Conservation (phyloP, 257 asterid genomes). For the Solanum sparsipilum region DNA sequence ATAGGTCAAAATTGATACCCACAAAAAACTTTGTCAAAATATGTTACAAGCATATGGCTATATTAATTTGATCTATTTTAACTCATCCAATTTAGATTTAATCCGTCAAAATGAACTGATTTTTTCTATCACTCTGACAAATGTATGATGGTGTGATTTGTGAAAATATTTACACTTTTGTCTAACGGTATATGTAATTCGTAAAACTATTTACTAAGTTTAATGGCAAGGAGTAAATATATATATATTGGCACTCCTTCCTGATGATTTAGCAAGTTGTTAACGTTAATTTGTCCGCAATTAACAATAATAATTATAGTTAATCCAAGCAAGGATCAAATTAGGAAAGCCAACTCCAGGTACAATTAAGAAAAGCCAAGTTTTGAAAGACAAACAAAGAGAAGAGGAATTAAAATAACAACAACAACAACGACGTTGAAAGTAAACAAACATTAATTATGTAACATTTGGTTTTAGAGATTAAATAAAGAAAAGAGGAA, state of each 20-base stretch:
- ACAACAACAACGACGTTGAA: not conserved
- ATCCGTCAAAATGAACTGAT: too few species aligned
- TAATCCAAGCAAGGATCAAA: not conserved
- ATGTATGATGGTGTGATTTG: not conserved
- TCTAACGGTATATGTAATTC: not conserved
- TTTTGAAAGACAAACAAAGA: not conserved
- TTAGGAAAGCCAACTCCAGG: not conserved
- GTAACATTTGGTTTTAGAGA: not conserved
- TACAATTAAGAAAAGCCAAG: not conserved
- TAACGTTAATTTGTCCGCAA: not conserved
- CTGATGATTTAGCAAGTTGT: not conserved
- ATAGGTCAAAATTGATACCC: too few species aligned
- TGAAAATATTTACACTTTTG: not conserved
- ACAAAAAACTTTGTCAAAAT: not conserved
- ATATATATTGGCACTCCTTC: not conserved
- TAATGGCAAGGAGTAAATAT: not conserved
- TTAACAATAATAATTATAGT: not conserved
- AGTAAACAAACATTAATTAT: not conserved
- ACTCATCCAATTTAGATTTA: not conserved
- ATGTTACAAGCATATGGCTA: not conserved
- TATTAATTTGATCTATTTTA: not conserved
- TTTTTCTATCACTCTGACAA: not conserved
- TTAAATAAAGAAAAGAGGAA: not conserved
- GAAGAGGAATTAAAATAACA: not conserved
- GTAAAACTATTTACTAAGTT: not conserved